Evolutionary conservation across 352 stramenopile species (phyloP), one percentile per base, ranked within the genome.

Genomic region (Phytopythium helicoides): DNA sequence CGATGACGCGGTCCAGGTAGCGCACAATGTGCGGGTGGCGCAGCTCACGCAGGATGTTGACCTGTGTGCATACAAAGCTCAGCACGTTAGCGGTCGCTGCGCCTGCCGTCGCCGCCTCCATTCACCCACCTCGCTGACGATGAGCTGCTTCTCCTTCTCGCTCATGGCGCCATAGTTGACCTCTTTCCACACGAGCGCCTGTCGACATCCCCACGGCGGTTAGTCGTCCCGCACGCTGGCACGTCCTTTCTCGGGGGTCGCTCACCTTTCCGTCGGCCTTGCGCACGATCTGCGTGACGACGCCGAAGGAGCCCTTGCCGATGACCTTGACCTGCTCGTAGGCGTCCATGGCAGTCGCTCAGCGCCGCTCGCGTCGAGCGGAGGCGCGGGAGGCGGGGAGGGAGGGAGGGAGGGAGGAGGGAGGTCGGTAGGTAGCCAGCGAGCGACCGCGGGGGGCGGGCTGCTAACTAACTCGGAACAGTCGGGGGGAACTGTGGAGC

Each of bases 121-220:
- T 6, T 33, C n/a, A 1, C 71, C 35, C 56, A 92, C 83, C 76
- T 98, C 92, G 56, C 74, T 92, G 41, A 97, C 92, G 47, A 98
- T 96, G 25, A 97, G 80, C 62, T 97, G 83, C 73, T 97, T 97
- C 62, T 98, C 89, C 62, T 96, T 96, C 63, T 97, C 91, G 48
- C 73, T 92, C 86, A 97, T 97, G 21, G 74, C 60, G 40, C 89
- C 91, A 57, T 97, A 98, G 70, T 96, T 93, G 25, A 95, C 76
- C 64, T 97, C 91, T 53, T 97, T 95, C 66, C 89, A 97, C 61
- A 97, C 91, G 26, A 98, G 81, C 61, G 80, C 81, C 87, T 96
- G 54, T n/a, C 53, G 15, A 52, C 37, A 11, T 41, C 25, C 33
- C 35, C 16, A 11, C 11, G 12, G 9, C 3, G 28, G 22, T 42